phyloP scores from a whole-genome alignment of 176 grass and related monocot species.

The Hordeum marinum region DNA sequence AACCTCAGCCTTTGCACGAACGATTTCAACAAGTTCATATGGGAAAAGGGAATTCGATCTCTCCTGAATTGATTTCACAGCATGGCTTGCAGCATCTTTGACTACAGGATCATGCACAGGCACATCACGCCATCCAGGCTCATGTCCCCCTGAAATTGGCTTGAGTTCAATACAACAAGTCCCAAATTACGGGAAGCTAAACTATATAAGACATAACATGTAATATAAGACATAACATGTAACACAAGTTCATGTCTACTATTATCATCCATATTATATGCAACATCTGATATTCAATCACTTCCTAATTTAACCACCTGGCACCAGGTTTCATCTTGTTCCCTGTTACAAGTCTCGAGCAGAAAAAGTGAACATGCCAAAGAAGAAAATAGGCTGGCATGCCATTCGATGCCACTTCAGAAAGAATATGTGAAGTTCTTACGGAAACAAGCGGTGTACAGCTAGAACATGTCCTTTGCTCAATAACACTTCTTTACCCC shows the following conservation, averaged over 20 bases:
- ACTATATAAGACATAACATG: neutral
- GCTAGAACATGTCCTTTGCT: neutral
- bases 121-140: slow-evolving; percentile 63
- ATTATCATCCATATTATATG: neutral
- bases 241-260: neutral
- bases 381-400: neutral
- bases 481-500: neutral
- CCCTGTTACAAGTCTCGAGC: neutral
- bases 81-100: slow-evolving; percentile 82
- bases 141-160: slow-evolving; percentile 51
- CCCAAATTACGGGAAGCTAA: neutral
- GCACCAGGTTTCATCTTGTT: neutral
- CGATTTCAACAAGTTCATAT: slow-evolving; percentile 76
- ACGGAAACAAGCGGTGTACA: neutral
- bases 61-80: slow-evolving; percentile 72
- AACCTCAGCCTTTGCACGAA: slow-evolving; percentile 69
- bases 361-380: neutral
- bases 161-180: neutral
- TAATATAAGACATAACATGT: too few relatives aligned
- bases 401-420: neutral
- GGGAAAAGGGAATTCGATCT: slow-evolving; percentile 69
- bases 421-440: neutral
- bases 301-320: neutral
- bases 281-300: neutral
- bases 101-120: slow-evolving; percentile 68